These are phyloP conservation scores for Isabelozyma rhagii DNA, from an alignment of 805 yeast genomes.

Conservation along the genomic window DNA sequence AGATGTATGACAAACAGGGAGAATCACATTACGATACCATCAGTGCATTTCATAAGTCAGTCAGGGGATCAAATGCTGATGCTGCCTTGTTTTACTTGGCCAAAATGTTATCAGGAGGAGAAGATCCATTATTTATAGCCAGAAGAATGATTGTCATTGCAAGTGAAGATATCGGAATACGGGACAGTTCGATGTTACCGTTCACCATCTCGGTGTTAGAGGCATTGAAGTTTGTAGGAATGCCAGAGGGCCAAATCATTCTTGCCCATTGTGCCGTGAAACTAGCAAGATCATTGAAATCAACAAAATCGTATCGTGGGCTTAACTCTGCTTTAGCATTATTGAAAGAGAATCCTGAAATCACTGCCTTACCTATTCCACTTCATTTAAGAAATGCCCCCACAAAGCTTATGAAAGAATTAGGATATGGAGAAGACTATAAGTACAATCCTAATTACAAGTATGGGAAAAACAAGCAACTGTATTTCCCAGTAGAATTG, in stretches of 20 bases:
- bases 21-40: slow-evolving; percentile 94
- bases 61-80: slow-evolving; percentile 86
- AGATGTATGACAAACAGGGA: slow-evolving; percentile 80
- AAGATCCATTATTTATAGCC: slow-evolving; percentile 85
- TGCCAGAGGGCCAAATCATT: slow-evolving; percentile 91
- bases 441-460: slow-evolving; percentile 82
- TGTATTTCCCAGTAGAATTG: slow-evolving; percentile 67
- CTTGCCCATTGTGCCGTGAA: slow-evolving; percentile 93
- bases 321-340: slow-evolving; percentile 63
- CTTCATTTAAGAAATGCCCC: slow-evolving; percentile 93
- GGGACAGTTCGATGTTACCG: slow-evolving; percentile 81
- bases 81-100: slow-evolving; percentile 87
- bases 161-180: slow-evolving; percentile 87
- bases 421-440: slow-evolving; percentile 82
- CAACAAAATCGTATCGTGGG: slow-evolving; percentile 82
- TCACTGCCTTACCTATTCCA: slow-evolving; percentile 66
- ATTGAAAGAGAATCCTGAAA: slow-evolving; percentile 54
- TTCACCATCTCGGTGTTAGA: slow-evolving; percentile 84
- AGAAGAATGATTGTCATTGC: slow-evolving; percentile 93
- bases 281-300: slow-evolving; percentile 79
- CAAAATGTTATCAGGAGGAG: slow-evolving; percentile 90
- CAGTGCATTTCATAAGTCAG: slow-evolving; percentile 90
- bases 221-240: slow-evolving; percentile 84
- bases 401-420: slow-evolving; percentile 80
- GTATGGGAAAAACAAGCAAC: slow-evolving; percentile 72